Base-by-base conservation (phyloP, 805 yeast species). In the Pichia manshurica region DNA sequence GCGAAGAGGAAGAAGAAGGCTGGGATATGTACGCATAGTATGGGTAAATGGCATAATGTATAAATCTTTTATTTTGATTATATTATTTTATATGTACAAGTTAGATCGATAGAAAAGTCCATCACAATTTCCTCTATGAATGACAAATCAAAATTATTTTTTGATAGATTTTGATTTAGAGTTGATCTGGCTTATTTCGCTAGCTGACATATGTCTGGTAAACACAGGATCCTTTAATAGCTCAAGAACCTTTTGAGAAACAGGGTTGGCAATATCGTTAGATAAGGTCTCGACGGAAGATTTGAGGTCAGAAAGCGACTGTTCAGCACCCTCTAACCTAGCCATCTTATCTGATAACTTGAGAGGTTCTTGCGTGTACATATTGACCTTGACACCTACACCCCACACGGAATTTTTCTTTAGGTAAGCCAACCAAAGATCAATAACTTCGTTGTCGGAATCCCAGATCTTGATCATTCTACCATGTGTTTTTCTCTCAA, bases 401-500 rank as follows among this genome's bases (percentile, higher is more conserved):
- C 91, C 96, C 43, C 84, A 77, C 43, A 84, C 73, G 5, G 87
- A 74, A 65, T 91, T 79, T 64, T 88, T 85, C 55, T 82, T 77
- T 47, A 91, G 70, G 54, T 83, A 84, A 22, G 93, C 79, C 47
- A 91, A 71, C 80, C 89, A 82, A 44, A 86, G 68, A 64, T 93
- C 96, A 38, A 93, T 70, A 4, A 85, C 83, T 60, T 87, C 96
- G 1, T 90, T 83, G 50, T 85, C 81, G 16, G 96, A 78, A 65
- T 93, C 98, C 74, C 79, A 89, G 25, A 88, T 85, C 55, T 74
- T 75, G 54, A 93, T 72, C 51, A 77, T 64, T 53, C 95, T 79
- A 57, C 83, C 80, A 64, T 79, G 86, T 1, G 98, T 93, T 42
- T 78, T 75, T 70, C 98, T 82, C 70, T 87, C 86, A 68, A 86